phyloP scores from a whole-genome alignment of 768 basidiomycete genomes.

The Termitomyces sp. region DNA sequence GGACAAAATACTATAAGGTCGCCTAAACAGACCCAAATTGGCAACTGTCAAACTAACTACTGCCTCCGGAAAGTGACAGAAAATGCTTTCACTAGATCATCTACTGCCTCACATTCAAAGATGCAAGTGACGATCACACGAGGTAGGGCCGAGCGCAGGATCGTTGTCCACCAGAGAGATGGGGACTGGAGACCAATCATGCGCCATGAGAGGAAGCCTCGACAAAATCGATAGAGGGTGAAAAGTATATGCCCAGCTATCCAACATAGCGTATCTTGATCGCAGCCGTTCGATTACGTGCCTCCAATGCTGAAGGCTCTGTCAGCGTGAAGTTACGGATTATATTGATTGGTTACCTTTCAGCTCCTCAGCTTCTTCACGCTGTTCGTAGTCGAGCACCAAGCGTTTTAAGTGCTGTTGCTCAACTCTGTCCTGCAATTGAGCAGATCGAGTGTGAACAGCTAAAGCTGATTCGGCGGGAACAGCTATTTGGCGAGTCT shows the following conservation, averaged over 20 bases:
- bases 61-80: background rate
- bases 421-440: constrained; percentile 91
- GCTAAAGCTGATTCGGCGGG: constrained; percentile 87
- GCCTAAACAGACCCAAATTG: background rate
- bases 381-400: constrained; percentile 87
- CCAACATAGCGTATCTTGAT: constrained; percentile 80
- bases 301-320: constrained; percentile 53
- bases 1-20: no score
- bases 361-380: constrained; percentile 80
- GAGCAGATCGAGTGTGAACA: constrained; percentile 86
- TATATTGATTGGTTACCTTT: constrained; percentile 52
- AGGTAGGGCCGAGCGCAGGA: background rate
- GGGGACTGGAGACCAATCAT: background rate
- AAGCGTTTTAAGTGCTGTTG: constrained; percentile 97
- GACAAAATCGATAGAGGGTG: background rate
- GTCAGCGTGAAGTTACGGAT: background rate
- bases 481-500: constrained; percentile 87
- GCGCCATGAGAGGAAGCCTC: background rate
- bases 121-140: background rate
- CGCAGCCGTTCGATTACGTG: constrained; percentile 59
- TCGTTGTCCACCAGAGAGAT: background rate
- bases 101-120: constrained; percentile 19
- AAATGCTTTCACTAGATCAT: constrained; percentile 16
- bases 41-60: background rate
- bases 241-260: constrained; percentile 21